phyloP scores from a whole-genome alignment of 2,329 filamentous ascomycete genomes.

The Hysterium pulicare region DNA sequence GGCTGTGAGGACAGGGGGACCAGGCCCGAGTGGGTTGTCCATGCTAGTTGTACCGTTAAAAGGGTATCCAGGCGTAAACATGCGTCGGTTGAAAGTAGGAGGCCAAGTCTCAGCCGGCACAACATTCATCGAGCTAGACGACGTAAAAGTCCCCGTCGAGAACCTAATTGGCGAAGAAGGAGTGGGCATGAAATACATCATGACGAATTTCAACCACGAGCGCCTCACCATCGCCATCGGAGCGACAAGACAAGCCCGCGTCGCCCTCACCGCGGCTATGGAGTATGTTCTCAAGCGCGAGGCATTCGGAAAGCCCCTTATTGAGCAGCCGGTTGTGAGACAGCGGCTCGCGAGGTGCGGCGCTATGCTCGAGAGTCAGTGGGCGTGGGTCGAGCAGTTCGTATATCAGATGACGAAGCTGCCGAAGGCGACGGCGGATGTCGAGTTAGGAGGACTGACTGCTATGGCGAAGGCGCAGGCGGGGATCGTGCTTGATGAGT shows the following conservation, averaged over 20 bases:
- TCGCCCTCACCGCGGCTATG: constrained; percentile 59
- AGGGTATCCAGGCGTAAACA: constrained; percentile 61
- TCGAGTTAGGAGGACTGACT: constrained; percentile 67
- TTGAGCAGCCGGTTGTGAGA: constrained; percentile 72
- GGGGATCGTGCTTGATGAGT: constrained; percentile 69
- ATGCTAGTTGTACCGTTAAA: constrained; percentile 70
- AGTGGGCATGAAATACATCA: constrained; percentile 69
- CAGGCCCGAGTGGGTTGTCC: constrained; percentile 60
- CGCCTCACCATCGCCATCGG: constrained; percentile 64
- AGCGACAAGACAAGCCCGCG: constrained; percentile 59
- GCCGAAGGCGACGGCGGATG: constrained; percentile 56
- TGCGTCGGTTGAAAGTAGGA: constrained; percentile 64
- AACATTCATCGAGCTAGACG: constrained; percentile 72
- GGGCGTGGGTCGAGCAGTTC: constrained; percentile 70
- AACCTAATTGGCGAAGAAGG: constrained; percentile 70
- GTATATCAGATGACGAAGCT: constrained; percentile 65
- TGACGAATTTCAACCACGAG: constrained; percentile 81
- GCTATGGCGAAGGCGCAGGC: constrained; percentile 70
- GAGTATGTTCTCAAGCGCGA: constrained; percentile 64
- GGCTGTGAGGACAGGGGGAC: constrained; percentile 70
- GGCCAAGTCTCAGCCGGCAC: constrained; percentile 66
- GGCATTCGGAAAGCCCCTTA: constrained; percentile 64
- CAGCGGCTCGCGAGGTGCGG: constrained; percentile 70
- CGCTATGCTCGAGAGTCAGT: constrained; percentile 65
- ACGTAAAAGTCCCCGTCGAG: constrained; percentile 66